Base-by-base conservation (phyloP, 257 asterid genomes). In the Solanum rostratum region DNA sequence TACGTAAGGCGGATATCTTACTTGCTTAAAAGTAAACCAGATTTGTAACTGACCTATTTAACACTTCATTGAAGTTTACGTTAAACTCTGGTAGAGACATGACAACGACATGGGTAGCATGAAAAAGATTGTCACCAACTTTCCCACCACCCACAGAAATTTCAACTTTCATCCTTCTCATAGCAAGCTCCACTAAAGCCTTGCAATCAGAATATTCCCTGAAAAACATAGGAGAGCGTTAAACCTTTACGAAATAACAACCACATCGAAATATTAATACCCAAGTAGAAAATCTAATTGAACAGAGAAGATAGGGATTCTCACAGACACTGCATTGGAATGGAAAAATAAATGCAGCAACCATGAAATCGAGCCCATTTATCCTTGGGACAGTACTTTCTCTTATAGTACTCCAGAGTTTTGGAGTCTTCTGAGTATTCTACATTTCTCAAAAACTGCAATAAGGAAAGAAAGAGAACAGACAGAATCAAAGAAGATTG, bases 281-380 rank as follows among this genome's bases (percentile, higher is more conserved):
- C 70, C 84, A 30, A 45, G 70, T 41, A 81, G 46, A 82, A n/a
- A 46, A 49, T 33, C 63, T 76, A 76, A 76, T 82, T 50, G 55
- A 49, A 43, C 69, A 46, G 84, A 83, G 33, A 80, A 59, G 88
- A 84, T 83, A 62, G 53, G 13, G 46, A 68, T 65, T 84, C 97
- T 92, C 88, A 92, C 97, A 86, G 41, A 84, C 85, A 85, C 83
- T 86, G 90, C 80, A 54, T 88, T 53, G 93, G 92, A 85, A 91
- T 84, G 88, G 89, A 91, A 87, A 96, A 95, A 91, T 91, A 93
- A 88, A 95, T 88, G 89, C 86, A 63, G 91, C 95, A 95, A 86
- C 93, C 96, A 69, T 91, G 97, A 91, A 96, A 96, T 54, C 88
- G 95, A 81, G 88, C 88, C 98, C 99, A 93, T 85, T 94, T 90